Base-by-base conservation (phyloP, 805 yeast species). In the Tetrapisispora phaffii region DNA sequence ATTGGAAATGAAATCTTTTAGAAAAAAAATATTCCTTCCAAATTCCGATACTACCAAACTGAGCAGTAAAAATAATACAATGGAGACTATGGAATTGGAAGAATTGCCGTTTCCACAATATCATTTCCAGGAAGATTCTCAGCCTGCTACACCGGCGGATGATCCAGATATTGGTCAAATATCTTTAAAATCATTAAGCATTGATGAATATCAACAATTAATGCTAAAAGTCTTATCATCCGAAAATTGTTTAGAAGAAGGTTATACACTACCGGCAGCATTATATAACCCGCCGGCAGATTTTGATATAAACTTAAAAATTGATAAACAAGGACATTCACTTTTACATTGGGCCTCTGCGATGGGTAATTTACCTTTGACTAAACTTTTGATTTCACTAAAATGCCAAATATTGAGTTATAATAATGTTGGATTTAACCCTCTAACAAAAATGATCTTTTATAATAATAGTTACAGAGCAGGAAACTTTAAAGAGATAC, bases 341-440 rank as follows among this genome's bases (percentile, higher is more conserved):
- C 76, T 88, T 1, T 68, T 85, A 42, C 95, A 85, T 59, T 85
- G 95, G 95, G 93, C 93, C 0, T 74, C 86, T 28, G 81, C 93
- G 0, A 75, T 85, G 79, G 90, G 85, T 1, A 76, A 79, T 48
- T 56, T 74, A 15, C 70, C 73, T 7, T 69, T 83, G 49, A 72
- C 82, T n/a, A 78, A 77, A 50, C 57, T 84, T 23, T 53, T 82
- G 21, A 62, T 67, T 6, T 67, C 75, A 3, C 72, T 78, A 47
- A 77, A 81, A 21, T 85, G 86, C 2, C 79, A 79, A 54, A 81
- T 82, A 3, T 49, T 74, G 23, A 60, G 66, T 6, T 66, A 72
- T 41, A 78, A 76, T 48, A 65, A 69, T 44, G 66, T 71, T 35
- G 93, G 90, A 0, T 71, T 82, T 62, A 84, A 82, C 57, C 76